Percentiles rank a stretch among this genome's conserved stretches.
Evolutionary conservation across 208 protist species (phyloP).

Genomic region (Wallacemonas sp.): DNA sequence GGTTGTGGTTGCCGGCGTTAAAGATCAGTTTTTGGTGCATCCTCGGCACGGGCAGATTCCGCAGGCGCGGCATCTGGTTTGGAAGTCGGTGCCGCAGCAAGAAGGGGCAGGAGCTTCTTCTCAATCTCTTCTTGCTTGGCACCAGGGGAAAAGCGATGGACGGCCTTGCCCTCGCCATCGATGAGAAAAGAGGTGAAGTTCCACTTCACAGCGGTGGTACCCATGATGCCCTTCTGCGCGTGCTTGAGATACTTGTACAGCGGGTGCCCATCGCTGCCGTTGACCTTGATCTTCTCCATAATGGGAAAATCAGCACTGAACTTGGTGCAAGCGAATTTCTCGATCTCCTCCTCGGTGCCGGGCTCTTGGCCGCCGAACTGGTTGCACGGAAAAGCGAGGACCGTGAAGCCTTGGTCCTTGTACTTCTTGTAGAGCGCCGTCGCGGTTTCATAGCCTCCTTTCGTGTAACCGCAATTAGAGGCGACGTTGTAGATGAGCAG

Average conservation of each 20-base stretch:
- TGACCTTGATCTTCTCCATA: constrained; percentile 92
- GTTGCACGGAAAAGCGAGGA: constrained; percentile 94
- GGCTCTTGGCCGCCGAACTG: constrained; percentile 89
- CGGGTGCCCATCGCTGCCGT: constrained; percentile 75
- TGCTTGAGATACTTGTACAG: constrained; percentile 87
- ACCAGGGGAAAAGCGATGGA: constrained; percentile 74
- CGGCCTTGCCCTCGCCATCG: constrained; percentile 61
- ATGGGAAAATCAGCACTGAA: constrained; percentile 81
- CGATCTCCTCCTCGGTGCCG: constrained; percentile 72
- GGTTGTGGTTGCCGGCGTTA: too few relatives aligned
- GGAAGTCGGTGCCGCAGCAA: constrained; percentile 18
- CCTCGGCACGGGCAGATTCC: neutral
- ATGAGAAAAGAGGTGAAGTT: constrained; percentile 95
- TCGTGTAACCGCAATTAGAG: constrained; percentile 89
- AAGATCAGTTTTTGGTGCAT: too few relatives aligned
- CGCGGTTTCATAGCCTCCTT: constrained; percentile 77
- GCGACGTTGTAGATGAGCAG: constrained; percentile 94
- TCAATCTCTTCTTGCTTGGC: constrained; percentile 50
- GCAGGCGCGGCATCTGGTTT: neutral
- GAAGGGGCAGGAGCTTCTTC: constrained; percentile 58
- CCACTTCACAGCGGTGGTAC: constrained; percentile 86
- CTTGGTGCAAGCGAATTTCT: constrained; percentile 66
- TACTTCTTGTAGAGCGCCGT: constrained; percentile 87
- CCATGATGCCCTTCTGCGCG: constrained; percentile 51
- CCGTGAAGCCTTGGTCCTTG: constrained; percentile 80